Base-by-base conservation (phyloP, 371 early-diverging fungal species). In the Actinomortierella wolfii region DNA sequence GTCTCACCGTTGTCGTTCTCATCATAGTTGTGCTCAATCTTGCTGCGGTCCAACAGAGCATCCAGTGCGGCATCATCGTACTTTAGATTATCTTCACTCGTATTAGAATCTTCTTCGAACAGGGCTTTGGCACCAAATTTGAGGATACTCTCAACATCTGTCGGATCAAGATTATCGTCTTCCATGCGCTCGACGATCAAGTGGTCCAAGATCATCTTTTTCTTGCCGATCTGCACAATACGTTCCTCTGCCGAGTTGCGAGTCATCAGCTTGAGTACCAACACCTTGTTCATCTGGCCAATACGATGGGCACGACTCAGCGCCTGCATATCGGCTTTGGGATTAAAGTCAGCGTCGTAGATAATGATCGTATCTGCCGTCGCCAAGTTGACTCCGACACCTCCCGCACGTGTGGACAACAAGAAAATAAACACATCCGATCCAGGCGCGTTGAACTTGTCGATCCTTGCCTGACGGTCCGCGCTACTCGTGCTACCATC, bases 321-420 rank as follows among this genome's bases (percentile, higher is more conserved):
- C 17, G 99, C 99, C 78, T 95, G 90, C 79, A 88, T 79, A 78
- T 90, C 97, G 49, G 86, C 90, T 61, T 97, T 94, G 1, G 97
- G 98, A 67, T 98, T 98, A 81, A 89, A 96, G 68, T 98, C 99
- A 20, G 90, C 85, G 67, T 97, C 98, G 76, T 92, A 96, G 46
- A 98, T 90, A 51, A 99, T 90, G 23, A 97, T 89, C 0, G 95
- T 95, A 61, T 98, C 95, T 0, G 99, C 99, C 0, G 94, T 84
- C 0, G 96, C 92, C 60, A 98, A 75, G 64, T 98, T 98, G 49
- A 98, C 91, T 15, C 99, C 99, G 0, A 94, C 88, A 41, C 98
- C 98, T 52, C 98, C 98, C 14, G 95, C 95, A 18, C 97, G 87
- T 0, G 95, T 96, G 23, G 90, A 88, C 17, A 94, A 63, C 46